These are phyloP conservation scores for Amaranthus tricolor DNA, from an alignment of 179 eudicot genomes.

Conservation along the genomic window DNA sequence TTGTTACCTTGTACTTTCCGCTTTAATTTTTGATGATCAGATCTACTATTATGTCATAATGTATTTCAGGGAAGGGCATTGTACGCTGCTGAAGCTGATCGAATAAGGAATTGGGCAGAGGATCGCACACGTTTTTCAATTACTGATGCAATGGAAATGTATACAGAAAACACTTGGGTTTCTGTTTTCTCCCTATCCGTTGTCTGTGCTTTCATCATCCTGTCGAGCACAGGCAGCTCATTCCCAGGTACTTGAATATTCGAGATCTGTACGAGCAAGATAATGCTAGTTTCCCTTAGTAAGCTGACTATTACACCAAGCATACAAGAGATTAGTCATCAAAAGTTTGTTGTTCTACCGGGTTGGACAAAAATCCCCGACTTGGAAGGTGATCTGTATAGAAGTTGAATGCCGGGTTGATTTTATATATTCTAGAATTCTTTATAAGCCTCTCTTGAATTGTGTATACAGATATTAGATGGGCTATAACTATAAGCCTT, in stretches of 20 bases:
- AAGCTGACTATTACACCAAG: slow-evolving; percentile 17
- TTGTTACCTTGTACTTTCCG: too few relatives aligned
- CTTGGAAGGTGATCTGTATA: slow-evolving; percentile 8
- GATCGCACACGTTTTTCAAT: slow-evolving; percentile 84
- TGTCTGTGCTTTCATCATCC: slow-evolving; percentile 93
- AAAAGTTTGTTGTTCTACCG: neutral
- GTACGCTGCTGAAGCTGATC: slow-evolving; percentile 93
- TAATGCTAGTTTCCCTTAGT: neutral
- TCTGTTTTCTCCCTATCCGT: slow-evolving; percentile 94
- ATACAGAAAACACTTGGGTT: slow-evolving; percentile 92
- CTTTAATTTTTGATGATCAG: too few relatives aligned
- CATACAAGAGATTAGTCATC: neutral
- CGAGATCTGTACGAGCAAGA: neutral
- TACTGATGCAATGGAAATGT: slow-evolving; percentile 99
- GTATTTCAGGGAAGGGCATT: slow-evolving; percentile 83
- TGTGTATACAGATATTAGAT: too few relatives aligned
- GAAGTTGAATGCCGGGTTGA: slow-evolving; percentile 12
- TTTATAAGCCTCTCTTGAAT: neutral
- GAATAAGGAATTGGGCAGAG: slow-evolving; percentile 97
- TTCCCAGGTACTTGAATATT: slow-evolving; percentile 49
- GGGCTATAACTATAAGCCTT: too few relatives aligned
- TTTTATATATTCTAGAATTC: neutral
- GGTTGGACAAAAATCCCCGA: neutral
- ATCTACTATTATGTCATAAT: neutral
- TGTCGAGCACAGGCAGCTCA: slow-evolving; percentile 65